Conservation (phyloP, 495 filamentous ascomycete genomes). For the Xylaria scruposa region DNA sequence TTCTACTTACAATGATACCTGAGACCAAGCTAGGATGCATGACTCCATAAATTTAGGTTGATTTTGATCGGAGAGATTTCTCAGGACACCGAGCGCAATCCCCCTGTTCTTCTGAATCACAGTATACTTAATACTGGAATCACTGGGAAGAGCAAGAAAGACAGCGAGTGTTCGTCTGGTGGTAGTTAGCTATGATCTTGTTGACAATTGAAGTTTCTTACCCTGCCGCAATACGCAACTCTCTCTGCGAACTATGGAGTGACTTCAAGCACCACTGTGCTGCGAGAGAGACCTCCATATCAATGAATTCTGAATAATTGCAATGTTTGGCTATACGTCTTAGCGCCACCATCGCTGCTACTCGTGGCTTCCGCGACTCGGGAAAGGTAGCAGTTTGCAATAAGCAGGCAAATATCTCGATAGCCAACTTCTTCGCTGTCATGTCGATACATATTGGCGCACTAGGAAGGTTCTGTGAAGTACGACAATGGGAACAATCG, state of each 20-base stretch:
- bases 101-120: constrained; percentile 68
- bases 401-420: constrained; percentile 62
- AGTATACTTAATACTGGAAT: constrained; percentile 44
- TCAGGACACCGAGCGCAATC: constrained; percentile 70
- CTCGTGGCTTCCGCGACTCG: constrained; percentile 66
- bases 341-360: constrained; percentile 75
- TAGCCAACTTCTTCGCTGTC: constrained; percentile 39
- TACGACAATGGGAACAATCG: constrained; percentile 31
- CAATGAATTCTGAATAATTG: constrained; percentile 59
- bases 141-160: constrained; percentile 64
- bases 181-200: constrained; percentile 40
- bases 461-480: not conserved
- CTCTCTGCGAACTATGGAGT: constrained; percentile 80
- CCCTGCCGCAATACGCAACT: constrained; percentile 83
- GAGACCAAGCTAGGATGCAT: constrained; percentile 81
- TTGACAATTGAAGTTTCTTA: constrained; percentile 37
- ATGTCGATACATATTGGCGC: constrained; percentile 12
- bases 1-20: constrained; percentile 68
- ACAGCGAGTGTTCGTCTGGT: constrained; percentile 66
- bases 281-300: constrained; percentile 67
- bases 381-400: constrained; percentile 62
- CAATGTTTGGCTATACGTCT: constrained; percentile 72
- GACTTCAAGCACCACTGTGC: constrained; percentile 84
- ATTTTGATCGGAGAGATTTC: constrained; percentile 69
- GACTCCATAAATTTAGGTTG: constrained; percentile 75